Conservation (phyloP, 441 rosid genomes). For the Geranium incanum region DNA sequence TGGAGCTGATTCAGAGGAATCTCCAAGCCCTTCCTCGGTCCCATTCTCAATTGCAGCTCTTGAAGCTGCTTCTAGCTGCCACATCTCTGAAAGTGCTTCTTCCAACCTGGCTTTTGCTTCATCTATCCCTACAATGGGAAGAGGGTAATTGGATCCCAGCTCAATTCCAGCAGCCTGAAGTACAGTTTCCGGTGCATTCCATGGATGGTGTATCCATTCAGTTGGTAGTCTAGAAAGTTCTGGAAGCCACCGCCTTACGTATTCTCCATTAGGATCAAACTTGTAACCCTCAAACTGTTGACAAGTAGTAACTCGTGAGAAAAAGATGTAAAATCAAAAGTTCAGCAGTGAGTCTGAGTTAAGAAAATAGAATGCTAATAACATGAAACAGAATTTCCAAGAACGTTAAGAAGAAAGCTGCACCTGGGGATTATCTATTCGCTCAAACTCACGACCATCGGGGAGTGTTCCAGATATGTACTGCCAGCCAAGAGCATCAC, state of each 20-base stretch:
- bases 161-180: constrained; percentile 95
- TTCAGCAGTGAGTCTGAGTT: too few relatives aligned
- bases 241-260: constrained; percentile 93
- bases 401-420: not conserved
- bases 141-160: constrained; percentile 92
- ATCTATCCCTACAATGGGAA: constrained; percentile 67
- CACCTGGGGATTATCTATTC: constrained; percentile 90
- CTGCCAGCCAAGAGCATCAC: constrained; percentile 98
- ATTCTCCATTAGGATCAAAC: constrained; percentile 85
- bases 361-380: too few relatives aligned
- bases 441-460: constrained; percentile 81
- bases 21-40: constrained; percentile 95
- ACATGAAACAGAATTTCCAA: not conserved
- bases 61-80: constrained; percentile 90
- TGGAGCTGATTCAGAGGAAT: constrained; percentile 57
- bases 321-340: not conserved
- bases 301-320: constrained; percentile 18
- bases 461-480: constrained; percentile 89
- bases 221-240: constrained; percentile 95
- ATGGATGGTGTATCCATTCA: constrained; percentile 98
- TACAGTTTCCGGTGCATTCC: constrained; percentile 88
- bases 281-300: constrained; percentile 82
- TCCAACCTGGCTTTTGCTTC: constrained; percentile 80
- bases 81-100: constrained; percentile 81
- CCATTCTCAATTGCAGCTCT: constrained; percentile 89